Evolutionary conservation across 2,329 filamentous ascomycete species (phyloP), one percentile per base, ranked within the genome.

Genomic region (Aspergillus floridensis): DNA sequence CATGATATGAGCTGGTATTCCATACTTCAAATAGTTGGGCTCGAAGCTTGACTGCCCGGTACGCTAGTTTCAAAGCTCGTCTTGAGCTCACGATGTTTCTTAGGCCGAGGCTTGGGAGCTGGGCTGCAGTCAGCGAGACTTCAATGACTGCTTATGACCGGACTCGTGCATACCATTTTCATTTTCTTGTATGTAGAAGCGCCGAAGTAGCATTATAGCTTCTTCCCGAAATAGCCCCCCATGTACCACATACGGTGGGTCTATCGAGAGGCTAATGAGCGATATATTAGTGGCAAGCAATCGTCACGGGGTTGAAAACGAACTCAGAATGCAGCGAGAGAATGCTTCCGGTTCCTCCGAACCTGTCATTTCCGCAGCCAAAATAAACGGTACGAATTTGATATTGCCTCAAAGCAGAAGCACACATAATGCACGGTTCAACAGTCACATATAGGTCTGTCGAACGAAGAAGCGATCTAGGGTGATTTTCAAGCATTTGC

Each of bases 341-440:
- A 14, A 99, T 95, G 56, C 96, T 93, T 1, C 95, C 95, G 16
- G 92, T 96, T 32, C 96, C 95, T 7, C 95, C 95, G 78, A 99
- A 99, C 59, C 96, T 91, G 79, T 99, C 95, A 74, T 99, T 99
- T 68, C 90, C 86, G 60, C 93, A 96, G 4, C 95, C 96, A 75
- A 95, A 99, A 76, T 93, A 98, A 32, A 99, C 95, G 66, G 89
- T 89, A 63, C 89, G 86, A 75, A 99, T 92, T 14, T 87, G 86
- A 65, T 96, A 88, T 76, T 99, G 96, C 54, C 92, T 87, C 53
- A 99, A 83, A 56, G 96, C 86, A 6, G 92, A 96, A 12, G 95
- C 95, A 73, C 95, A 99, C 95, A 99, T 99, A 79, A 99, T 92
- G 75, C 95, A 99, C 4, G 95, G 95, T 77, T 99, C 96, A 56